Base-by-base conservation (phyloP, 805 yeast genomes). In the Groenewaldozyma salmanticensis region DNA sequence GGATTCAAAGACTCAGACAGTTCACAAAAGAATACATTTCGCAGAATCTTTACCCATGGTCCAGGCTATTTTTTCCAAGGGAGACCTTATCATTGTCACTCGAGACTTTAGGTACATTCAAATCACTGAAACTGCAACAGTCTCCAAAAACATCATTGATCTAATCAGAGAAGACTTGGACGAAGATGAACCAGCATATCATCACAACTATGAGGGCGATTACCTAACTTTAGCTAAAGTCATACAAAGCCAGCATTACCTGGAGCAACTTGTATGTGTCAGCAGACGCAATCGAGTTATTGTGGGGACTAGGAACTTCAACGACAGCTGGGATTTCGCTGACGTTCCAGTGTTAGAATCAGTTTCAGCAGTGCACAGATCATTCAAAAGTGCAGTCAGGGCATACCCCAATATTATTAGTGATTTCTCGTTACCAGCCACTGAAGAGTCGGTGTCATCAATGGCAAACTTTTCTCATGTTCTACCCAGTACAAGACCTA, bases 211-310 rank as follows among this genome's bases (percentile, higher is more conserved):
- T 24, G 29, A 24, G 13, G 33, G n/a, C 20, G 31, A 38, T 27
- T 22, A 43, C 33, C 29, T 51, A 31, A 27, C 52, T 19, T 78
- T 79, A 42, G 4, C 38, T 22, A 71, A 70, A 39, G 72, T 72
- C 45, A 56, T 85, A 7, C 55, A 70, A 2, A 79, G 94, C 0
- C 85, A 94, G 3, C 68, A 92, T 54, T 79, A 83, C 20, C 79
- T 75, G 52, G 92, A 83, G 55, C 66, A 88, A 46, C 61, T 84
- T 22, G 75, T 84, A 1, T 72, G 77, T 43, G 66, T 71, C 36
- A 61, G 72, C 3, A 61, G 60, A 9, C 66, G 66, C 37, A 75
- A 74, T 7, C 71, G 71, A 29, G 50, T 82, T 11, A 61, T 79
- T 4, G 76, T 82, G 3, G 78, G 79, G 1, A 75, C 83, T 0